phyloP scores from a whole-genome alignment of 768 basidiomycete species.

The Hypholoma sublateritium region DNA sequence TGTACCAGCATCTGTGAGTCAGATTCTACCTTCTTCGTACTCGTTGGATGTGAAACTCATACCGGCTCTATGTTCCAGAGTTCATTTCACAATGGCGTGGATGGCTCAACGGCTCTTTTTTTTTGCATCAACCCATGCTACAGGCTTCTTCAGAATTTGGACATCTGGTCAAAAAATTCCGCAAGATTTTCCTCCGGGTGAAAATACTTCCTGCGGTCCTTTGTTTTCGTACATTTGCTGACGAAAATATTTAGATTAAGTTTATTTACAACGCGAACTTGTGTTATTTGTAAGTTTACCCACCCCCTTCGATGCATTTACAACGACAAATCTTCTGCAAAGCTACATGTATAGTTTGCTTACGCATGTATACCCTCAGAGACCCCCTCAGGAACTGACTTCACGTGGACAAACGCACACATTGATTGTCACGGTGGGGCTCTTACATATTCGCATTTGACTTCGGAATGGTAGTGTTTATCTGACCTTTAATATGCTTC shows the following conservation, averaged over 20 bases:
- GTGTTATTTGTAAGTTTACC: conserved; percentile 75
- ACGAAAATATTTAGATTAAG: conserved; percentile 54
- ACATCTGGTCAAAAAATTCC: conserved; percentile 88
- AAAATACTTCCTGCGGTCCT: conserved; percentile 20
- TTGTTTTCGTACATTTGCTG: background rate
- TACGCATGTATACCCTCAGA: conserved; percentile 11
- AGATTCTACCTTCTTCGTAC: background rate
- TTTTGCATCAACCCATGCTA: conserved; percentile 91
- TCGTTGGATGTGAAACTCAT: conserved; percentile 2
- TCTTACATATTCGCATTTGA: background rate
- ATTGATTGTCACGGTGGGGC: conserved; percentile 2
- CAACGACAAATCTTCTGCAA: conserved; percentile 4
- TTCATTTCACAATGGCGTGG: conserved; percentile 94
- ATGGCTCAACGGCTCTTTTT: conserved; percentile 88
- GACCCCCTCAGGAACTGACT: conserved; percentile 23
- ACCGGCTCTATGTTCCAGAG: conserved; percentile 65
- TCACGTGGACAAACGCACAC: conserved; percentile 7
- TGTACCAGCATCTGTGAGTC: conserved; percentile 74
- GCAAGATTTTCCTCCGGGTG: conserved; percentile 75
- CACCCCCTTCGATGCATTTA: conserved; percentile 3
- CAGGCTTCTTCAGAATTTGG: conserved; percentile 88
- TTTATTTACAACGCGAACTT: conserved; percentile 90
- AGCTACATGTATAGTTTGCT: conserved; percentile 12
- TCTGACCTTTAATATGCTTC: conserved; percentile 16
- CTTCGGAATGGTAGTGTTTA: conserved; percentile 4